Conservation (phyloP, 306 rosid genomes). For the Neltuma alba region DNA sequence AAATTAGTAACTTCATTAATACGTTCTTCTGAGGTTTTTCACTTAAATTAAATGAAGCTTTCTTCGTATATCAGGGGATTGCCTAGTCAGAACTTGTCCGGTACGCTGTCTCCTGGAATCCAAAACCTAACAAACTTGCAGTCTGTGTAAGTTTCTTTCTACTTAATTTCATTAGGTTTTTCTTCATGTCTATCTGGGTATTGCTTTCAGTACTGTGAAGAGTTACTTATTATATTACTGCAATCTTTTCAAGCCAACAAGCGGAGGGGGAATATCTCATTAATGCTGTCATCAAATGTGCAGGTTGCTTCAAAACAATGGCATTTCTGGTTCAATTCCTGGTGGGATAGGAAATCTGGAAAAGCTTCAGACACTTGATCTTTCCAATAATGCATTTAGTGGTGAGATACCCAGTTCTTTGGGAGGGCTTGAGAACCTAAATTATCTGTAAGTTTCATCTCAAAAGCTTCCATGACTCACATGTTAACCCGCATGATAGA, state of each 20-base stretch:
- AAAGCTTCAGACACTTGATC: slow-evolving; percentile 93
- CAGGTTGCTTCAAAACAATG: slow-evolving; percentile 96
- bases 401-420: slow-evolving; percentile 86
- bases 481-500: not conserved
- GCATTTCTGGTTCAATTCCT: slow-evolving; percentile 84
- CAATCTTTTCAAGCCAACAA: not conserved
- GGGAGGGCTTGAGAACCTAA: slow-evolving; percentile 81
- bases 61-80: slow-evolving; percentile 66
- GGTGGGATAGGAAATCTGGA: slow-evolving; percentile 72
- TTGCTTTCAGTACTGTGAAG: slow-evolving; percentile 12
- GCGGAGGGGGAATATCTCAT: not conserved
- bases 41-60: slow-evolving; percentile 12
- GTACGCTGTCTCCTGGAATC: slow-evolving; percentile 76
- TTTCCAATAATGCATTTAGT: slow-evolving; percentile 73
- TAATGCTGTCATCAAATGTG: slow-evolving; percentile 23
- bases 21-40: slow-evolving; percentile 29
- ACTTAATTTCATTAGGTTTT: slow-evolving; percentile 1
- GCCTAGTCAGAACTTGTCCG: slow-evolving; percentile 97
- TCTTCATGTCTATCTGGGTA: slow-evolving; percentile 2
- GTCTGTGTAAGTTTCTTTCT: slow-evolving; percentile 72
- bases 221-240: not conserved
- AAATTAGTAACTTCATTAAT: not conserved
- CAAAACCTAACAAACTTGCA: slow-evolving; percentile 87
- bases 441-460: slow-evolving; percentile 81
- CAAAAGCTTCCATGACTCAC: slow-evolving; percentile 13